Evolutionary conservation across 2,329 filamentous ascomycete genomes (phyloP), one percentile per base, ranked within the genome.

Genomic region (Pseudocercospora musae): DNA sequence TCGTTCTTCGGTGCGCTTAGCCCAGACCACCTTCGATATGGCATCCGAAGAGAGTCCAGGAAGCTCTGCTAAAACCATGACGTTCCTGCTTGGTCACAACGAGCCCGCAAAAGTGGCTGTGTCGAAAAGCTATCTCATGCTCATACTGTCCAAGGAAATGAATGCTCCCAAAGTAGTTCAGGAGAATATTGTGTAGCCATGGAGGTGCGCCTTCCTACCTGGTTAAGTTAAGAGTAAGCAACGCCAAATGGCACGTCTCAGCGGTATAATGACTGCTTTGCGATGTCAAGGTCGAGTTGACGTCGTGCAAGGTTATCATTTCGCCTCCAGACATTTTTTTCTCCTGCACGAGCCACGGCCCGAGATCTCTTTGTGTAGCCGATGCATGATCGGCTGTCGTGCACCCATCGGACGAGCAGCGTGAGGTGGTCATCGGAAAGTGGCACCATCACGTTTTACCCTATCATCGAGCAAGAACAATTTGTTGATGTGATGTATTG

Each of bases 231-330:
- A 25, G 20, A 48, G 13, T 21, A 13, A 13, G 44, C 18, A 21
- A 13, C 23, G 20, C 44, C 18, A 23, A 46, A 8, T 20, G 21
- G 8, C 18, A 46, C 18, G 11, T 20, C 21, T 48, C 18, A 5
- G 44, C 21, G 10, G 18, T 21, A 48, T 18, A 48, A 21, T 21
- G 5, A 13, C 18, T 23, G 18, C 48, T 29, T 52, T 29, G 20
- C 48, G 48, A 52, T 31, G 25, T 37, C 18, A 6, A 54, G n/a
- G 52, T 23, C 27, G n/a, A 40, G 10, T 54, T 18, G 20, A 10
- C 31, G 52, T 54, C 29, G 52, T 54, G 49, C 49, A 54, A 54
- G 52, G n/a, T 33, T 54, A 20, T 40, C 52, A 52, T 52, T 25
- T 52, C 48, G 21, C 48, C 48, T 29, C 5, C 48, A 15, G 21